Conservation (phyloP, 164 flowering plant species). For the Paratinospora sagittata region DNA sequence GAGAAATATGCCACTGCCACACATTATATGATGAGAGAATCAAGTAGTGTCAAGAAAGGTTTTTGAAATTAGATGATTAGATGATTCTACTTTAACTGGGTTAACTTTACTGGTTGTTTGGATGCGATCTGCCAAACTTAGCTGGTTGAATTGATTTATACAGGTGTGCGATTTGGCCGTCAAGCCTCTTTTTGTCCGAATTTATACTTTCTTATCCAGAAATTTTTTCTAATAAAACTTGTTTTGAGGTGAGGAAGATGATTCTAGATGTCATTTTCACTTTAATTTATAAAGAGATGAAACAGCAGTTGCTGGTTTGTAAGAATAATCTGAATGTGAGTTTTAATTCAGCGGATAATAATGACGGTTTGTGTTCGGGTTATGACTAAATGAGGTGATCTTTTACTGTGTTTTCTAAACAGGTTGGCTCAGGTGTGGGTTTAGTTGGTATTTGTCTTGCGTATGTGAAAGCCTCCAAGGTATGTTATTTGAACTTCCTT, state of each 20-base stretch:
- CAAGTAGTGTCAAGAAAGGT: too few relatives aligned
- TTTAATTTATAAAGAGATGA: not conserved
- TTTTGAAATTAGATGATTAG: too few relatives aligned
- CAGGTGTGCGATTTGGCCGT: constrained; percentile 96
- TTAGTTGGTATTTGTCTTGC: constrained; percentile 84
- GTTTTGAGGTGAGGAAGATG: constrained; percentile 68
- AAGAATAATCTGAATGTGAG: not conserved
- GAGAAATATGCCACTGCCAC: too few relatives aligned
- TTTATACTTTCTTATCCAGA: constrained; percentile 76
- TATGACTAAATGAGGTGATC: not conserved
- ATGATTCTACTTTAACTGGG: constrained; percentile 3
- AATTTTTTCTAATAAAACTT: constrained; percentile 52
- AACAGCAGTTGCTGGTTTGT: not conserved
- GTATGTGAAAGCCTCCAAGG: constrained; percentile 70
- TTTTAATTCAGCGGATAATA: not conserved
- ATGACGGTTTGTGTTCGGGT: constrained; percentile 1
- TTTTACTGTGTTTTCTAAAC: constrained; percentile 1
- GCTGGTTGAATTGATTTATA: constrained; percentile 13
- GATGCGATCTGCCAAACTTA: not conserved
- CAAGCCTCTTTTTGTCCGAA: constrained; percentile 88
- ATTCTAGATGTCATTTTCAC: not conserved
- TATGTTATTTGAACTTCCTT: constrained; percentile 18
- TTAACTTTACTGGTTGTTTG: not conserved
- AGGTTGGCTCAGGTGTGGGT: constrained; percentile 99
- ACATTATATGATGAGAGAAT: too few relatives aligned